These are phyloP conservation scores for Serendipita sp. DNA, from an alignment of 768 basidiomycete species.

Conservation along the genomic window DNA sequence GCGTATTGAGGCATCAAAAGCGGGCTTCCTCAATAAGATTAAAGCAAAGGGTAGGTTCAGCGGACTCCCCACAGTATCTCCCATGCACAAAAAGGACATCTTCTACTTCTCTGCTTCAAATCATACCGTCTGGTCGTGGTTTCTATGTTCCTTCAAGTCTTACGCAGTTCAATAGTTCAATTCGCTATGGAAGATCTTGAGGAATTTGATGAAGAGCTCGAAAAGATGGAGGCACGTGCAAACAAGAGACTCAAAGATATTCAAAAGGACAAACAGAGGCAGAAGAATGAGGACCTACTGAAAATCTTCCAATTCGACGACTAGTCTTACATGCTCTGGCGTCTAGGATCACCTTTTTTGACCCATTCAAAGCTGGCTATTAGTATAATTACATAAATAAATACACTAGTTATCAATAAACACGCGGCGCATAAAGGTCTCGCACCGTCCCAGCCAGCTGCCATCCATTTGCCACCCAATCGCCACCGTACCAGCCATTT, in stretches of 20 bases:
- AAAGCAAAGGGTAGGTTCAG: neutral
- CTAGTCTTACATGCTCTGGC: neutral
- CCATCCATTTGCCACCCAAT: no score
- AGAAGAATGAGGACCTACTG: neutral
- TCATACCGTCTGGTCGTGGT: no score
- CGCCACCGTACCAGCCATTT: no score
- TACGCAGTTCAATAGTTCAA: neutral
- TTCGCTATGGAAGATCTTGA: neutral
- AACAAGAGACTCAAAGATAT: neutral
- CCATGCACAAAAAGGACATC: neutral
- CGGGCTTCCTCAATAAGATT: neutral
- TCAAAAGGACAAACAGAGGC: neutral
- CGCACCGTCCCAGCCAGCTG: no score
- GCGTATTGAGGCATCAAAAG: no score
- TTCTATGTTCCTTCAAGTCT: no score
- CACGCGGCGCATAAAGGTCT: no score
- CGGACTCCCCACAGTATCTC: neutral
- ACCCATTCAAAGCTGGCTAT: no score
- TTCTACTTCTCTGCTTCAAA: neutral
- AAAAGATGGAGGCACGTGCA: neutral
- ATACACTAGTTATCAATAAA: no score
- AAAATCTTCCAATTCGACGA: neutral
- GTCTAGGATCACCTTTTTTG: no score
- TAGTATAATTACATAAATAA: no score
- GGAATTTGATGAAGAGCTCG: neutral